phyloP scores from a whole-genome alignment of 495 filamentous ascomycete species.

The Diplogelasinospora grovesii region DNA sequence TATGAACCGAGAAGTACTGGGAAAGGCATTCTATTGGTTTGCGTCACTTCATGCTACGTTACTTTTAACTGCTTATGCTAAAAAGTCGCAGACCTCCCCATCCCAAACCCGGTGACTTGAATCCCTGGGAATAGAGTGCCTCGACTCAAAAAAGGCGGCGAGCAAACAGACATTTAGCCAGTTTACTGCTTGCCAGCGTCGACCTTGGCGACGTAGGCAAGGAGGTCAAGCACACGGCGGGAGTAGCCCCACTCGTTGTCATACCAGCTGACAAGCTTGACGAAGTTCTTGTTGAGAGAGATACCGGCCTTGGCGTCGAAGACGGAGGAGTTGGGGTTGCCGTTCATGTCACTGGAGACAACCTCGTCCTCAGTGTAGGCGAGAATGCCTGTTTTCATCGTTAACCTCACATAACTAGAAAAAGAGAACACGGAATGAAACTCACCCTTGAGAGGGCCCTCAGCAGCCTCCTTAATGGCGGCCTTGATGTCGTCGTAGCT shows the following conservation, averaged over 20 bases:
- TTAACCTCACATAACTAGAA: conserved; percentile 25
- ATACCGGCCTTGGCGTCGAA: conserved; percentile 99
- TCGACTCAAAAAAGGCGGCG: conserved; percentile 7
- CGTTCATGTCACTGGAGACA: conserved; percentile 89
- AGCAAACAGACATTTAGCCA: conserved; percentile 10
- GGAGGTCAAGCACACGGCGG: conserved; percentile 95
- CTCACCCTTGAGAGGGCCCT: conserved; percentile 80
- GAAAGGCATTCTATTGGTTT: conserved; percentile 3
- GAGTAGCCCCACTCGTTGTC: conserved; percentile 88
- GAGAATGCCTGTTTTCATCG: conserved; percentile 58
- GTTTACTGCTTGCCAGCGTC: conserved; percentile 48
- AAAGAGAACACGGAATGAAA: conserved; percentile 3
- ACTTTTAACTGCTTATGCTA: conserved; percentile 7
- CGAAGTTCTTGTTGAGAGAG: conserved; percentile 93
- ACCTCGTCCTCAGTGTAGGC: conserved; percentile 96
- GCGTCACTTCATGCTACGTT: not conserved
- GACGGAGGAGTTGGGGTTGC: conserved; percentile 88
- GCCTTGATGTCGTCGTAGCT: conserved; percentile 92
- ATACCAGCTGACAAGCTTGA: conserved; percentile 98
- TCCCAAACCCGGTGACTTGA: not conserved
- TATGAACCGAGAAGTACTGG: too few species aligned
- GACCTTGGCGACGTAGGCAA: conserved; percentile 86
- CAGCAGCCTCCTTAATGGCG: conserved; percentile 79
- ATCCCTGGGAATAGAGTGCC: not conserved
- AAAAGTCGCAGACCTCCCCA: conserved; percentile 3